Percentiles rank a stretch among this genome's conserved stretches.
phyloP scores from a whole-genome alignment of 345 rosid genomes.

The Bruguiera gymnorhiza region DNA sequence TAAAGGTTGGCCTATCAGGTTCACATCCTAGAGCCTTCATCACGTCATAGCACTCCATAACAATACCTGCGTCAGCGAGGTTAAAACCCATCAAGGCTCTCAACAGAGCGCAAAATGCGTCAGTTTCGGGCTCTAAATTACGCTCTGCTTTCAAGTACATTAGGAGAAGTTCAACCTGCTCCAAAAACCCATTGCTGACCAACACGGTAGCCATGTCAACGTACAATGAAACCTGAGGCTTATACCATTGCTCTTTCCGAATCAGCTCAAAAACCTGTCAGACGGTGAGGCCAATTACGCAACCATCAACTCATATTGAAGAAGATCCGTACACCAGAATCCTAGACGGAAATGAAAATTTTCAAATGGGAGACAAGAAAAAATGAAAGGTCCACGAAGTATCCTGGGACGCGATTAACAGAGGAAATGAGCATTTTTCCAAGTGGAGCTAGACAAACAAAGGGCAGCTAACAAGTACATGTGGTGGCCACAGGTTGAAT shows the following conservation, averaged over 20 bases:
- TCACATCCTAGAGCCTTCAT: conserved; percentile 62
- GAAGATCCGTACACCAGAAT: too few relatives aligned
- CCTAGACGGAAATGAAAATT: too few relatives aligned
- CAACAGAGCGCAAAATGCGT: conserved; percentile 50
- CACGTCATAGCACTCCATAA: conserved; percentile 54
- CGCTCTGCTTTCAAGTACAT: conserved; percentile 41
- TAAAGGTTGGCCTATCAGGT: conserved; percentile 59
- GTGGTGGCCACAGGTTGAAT: too few relatives aligned
- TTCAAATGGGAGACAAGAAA: too few relatives aligned
- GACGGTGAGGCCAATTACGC: too few relatives aligned
- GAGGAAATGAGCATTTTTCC: too few relatives aligned
- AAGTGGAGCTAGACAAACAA: too few relatives aligned
- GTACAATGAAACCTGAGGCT: conserved; percentile 53
- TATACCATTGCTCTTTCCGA: conserved; percentile 69
- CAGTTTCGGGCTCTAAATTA: conserved; percentile 45
- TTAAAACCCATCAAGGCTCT: conserved; percentile 43
- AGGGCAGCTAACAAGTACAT: too few relatives aligned
- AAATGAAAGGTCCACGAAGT: too few relatives aligned
- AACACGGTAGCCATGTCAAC: conserved; percentile 53
- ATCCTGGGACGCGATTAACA: too few relatives aligned
- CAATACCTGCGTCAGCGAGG: conserved; percentile 34
- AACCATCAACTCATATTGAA: too few relatives aligned
- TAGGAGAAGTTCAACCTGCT: conserved; percentile 44
- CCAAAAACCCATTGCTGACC: conserved; percentile 46
- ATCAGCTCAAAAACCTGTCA: conserved; percentile 67